phyloP scores from a whole-genome alignment of 2,329 filamentous ascomycete species.

The Calonectria henricotiae region DNA sequence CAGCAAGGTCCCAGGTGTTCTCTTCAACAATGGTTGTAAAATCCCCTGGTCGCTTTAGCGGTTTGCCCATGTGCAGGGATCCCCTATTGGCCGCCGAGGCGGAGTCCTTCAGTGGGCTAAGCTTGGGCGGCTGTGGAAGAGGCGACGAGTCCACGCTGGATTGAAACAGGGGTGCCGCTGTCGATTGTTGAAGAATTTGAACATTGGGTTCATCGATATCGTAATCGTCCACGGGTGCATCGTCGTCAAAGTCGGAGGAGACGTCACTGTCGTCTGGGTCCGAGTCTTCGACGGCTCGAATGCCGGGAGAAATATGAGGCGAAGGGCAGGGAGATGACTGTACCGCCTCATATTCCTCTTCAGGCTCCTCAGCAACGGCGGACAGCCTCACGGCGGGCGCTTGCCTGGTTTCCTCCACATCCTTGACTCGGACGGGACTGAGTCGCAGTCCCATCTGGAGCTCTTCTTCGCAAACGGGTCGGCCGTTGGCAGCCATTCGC shows the following conservation, averaged over 20 bases:
- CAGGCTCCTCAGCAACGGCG: conserved; percentile 67
- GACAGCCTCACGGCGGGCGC: conserved; percentile 61
- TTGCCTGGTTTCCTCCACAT: conserved; percentile 66
- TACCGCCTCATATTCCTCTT: conserved; percentile 54
- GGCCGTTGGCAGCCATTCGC: conserved; percentile 81
- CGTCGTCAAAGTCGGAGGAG: conserved; percentile 64
- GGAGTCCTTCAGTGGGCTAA: conserved; percentile 70
- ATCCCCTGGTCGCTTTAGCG: conserved; percentile 58
- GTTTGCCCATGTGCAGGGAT: conserved; percentile 47
- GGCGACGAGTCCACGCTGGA: conserved; percentile 62
- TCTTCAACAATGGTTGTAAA: conserved; percentile 67
- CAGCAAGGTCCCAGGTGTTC: conserved; percentile 62
- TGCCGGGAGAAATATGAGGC: conserved; percentile 39
- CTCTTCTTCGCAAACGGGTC: conserved; percentile 79
- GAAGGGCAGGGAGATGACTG: conserved; percentile 54
- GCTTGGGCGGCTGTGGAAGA: conserved; percentile 64
- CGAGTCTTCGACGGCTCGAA: conserved; percentile 45
- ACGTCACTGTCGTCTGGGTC: conserved; percentile 57
- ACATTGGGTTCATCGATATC: conserved; percentile 64
- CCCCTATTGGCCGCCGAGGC: conserved; percentile 68
- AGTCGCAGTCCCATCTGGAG: conserved; percentile 78
- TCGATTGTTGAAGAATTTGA: conserved; percentile 64
- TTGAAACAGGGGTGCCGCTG: conserved; percentile 51
- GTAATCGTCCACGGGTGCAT: conserved; percentile 63
- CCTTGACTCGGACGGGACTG: conserved; percentile 72